These are phyloP conservation scores for Aspergillus sp. DNA, from an alignment of 2,329 filamentous ascomycete species.

Conservation along the genomic window DNA sequence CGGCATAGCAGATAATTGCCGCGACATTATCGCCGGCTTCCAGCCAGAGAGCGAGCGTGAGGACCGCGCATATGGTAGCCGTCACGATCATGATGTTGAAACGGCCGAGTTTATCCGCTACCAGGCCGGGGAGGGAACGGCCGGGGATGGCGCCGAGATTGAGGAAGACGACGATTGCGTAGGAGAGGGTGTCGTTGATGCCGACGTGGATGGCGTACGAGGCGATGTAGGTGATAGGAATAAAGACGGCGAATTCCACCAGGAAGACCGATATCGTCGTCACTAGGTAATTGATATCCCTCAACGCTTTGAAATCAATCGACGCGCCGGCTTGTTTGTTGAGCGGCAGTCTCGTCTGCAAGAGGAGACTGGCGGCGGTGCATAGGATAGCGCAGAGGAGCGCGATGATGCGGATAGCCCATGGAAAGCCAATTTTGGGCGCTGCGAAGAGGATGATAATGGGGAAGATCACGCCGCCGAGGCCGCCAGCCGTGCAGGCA, in stretches of 20 bases:
- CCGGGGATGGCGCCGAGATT: constrained; percentile 26
- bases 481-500: constrained; percentile 25
- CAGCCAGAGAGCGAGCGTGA: constrained; percentile 19
- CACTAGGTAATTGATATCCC: constrained; percentile 15
- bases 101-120: constrained; percentile 26
- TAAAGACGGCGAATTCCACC: constrained; percentile 29
- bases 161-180: constrained; percentile 23
- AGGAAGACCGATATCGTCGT: constrained; percentile 26
- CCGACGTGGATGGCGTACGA: constrained; percentile 23
- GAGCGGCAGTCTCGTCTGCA: constrained; percentile 16
- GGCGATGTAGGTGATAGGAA: constrained; percentile 29
- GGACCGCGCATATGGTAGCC: constrained; percentile 9
- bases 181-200: constrained; percentile 17
- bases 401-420: constrained; percentile 25
- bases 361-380: constrained; percentile 11
- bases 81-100: constrained; percentile 24
- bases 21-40: constrained; percentile 6
- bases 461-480: constrained; percentile 30
- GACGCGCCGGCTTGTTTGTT: constrained; percentile 10
- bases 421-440: constrained; percentile 24
- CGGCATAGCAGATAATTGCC: constrained; percentile 14
- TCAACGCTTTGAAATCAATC: constrained; percentile 17
- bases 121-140: constrained; percentile 23
- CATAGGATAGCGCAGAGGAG: constrained; percentile 16
- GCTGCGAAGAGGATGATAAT: constrained; percentile 22